Conservation (phyloP, 139 green algal genomes). For the Ettlia oleoabundans region DNA sequence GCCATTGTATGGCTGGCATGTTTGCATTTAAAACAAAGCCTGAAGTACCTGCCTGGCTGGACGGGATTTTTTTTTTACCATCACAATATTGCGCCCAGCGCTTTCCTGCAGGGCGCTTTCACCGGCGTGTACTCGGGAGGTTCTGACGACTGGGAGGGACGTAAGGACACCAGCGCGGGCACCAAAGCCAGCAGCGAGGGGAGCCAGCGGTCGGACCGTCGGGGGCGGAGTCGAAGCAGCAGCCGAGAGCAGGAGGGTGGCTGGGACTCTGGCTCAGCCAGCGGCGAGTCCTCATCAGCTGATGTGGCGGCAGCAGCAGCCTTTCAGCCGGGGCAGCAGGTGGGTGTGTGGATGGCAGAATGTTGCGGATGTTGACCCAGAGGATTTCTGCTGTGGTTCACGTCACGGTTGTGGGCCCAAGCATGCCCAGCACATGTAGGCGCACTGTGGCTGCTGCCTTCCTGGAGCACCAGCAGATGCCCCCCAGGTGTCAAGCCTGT, state of each 20-base stretch:
- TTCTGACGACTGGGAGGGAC: constrained; percentile 2
- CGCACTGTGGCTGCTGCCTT: too few species aligned
- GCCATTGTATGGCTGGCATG: too few species aligned
- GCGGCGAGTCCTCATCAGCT: background rate
- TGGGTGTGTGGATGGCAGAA: too few species aligned
- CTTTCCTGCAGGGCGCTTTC: background rate
- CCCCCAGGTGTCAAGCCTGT: too few species aligned
- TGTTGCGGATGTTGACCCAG: too few species aligned
- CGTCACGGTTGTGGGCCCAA: too few species aligned
- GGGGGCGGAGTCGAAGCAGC: too few species aligned
- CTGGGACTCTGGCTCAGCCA: too few species aligned
- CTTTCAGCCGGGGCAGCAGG: constrained; percentile 25
- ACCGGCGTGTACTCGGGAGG: constrained; percentile 17
- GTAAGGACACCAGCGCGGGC: background rate
- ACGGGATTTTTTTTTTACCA: background rate
- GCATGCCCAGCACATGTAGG: too few species aligned
- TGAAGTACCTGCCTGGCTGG: background rate
- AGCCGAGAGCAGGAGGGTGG: too few species aligned
- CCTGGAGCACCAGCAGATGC: too few species aligned
- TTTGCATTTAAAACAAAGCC: background rate
- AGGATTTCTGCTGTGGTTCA: too few species aligned
- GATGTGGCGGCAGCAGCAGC: background rate
- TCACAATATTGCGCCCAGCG: background rate
- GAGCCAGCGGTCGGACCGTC: background rate
- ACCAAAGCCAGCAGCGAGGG: background rate